Conservation (phyloP, 2,329 filamentous ascomycete species). For the Cercospora sp. region DNA sequence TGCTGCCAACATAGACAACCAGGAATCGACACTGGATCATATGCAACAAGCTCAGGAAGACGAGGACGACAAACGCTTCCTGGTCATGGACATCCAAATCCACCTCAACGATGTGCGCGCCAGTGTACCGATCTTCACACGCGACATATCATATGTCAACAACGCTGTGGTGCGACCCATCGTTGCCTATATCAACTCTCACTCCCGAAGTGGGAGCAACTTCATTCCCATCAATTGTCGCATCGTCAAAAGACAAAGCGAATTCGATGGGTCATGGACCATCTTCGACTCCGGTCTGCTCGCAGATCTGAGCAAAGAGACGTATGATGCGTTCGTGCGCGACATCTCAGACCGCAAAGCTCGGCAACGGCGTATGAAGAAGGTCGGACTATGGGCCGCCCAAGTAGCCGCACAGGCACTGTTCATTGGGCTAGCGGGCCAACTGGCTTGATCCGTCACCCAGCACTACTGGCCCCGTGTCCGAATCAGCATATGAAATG, state of each 20-base stretch:
- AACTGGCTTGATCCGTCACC: constrained; percentile 52
- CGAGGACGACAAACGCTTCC: constrained; percentile 68
- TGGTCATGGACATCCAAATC: constrained; percentile 93
- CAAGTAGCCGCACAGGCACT: constrained; percentile 89
- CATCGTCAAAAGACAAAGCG: constrained; percentile 81
- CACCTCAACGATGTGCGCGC: constrained; percentile 94
- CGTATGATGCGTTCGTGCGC: constrained; percentile 88
- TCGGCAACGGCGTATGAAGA: constrained; percentile 82
- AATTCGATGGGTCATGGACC: constrained; percentile 96
- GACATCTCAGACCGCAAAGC: constrained; percentile 90
- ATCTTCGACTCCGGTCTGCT: constrained; percentile 90
- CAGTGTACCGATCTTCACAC: constrained; percentile 87
- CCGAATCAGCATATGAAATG: too few relatives aligned
- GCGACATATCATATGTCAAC: constrained; percentile 91
- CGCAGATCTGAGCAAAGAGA: constrained; percentile 90
- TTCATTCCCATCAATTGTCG: constrained; percentile 95
- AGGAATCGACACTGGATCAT: constrained; percentile 13
- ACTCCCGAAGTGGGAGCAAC: constrained; percentile 60
- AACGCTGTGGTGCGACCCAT: constrained; percentile 93
- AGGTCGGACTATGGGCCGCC: constrained; percentile 94
- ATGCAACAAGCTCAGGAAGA: constrained; percentile 6
- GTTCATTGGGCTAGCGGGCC: constrained; percentile 92
- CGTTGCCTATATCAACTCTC: constrained; percentile 96
- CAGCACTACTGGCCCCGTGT: too few relatives aligned
- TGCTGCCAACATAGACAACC: constrained; percentile 31